phyloP scores from a whole-genome alignment of 257 asterid species.

The Capsicum chinense region DNA sequence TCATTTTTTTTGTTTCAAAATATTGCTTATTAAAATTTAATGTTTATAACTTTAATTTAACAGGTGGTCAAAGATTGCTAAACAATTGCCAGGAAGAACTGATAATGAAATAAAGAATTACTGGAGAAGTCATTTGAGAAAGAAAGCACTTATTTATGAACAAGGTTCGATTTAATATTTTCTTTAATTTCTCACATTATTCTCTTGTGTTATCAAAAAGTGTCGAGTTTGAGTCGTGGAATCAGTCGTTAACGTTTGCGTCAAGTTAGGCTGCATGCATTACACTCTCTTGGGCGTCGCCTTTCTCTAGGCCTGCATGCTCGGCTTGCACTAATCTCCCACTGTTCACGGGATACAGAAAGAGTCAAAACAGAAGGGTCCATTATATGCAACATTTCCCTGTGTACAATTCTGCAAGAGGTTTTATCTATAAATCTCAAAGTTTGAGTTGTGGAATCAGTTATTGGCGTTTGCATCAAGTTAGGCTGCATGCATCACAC shows the following conservation, averaged over 20 bases:
- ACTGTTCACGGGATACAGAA: no score
- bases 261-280: background rate
- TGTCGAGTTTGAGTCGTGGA: background rate
- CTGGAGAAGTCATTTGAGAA: slow-evolving; percentile 69
- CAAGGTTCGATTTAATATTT: slow-evolving; percentile 33
- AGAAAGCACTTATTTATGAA: slow-evolving; percentile 38
- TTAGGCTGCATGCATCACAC: no score
- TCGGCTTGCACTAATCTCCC: no score
- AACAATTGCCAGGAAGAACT: slow-evolving; percentile 74
- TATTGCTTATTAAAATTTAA: background rate
- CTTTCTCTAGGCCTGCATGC: no score
- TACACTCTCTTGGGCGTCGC: background rate
- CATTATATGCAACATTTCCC: no score
- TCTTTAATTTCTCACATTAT: background rate
- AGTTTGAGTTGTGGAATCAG: no score
- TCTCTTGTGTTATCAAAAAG: background rate
- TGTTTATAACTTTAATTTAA: background rate
- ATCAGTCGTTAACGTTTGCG: background rate
- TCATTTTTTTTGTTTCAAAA: background rate
- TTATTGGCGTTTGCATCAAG: no score
- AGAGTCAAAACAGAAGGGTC: no score
- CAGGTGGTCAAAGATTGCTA: slow-evolving; percentile 84
- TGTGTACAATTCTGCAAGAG: no score
- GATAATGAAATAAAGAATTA: slow-evolving; percentile 83
- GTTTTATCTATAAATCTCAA: no score